Conservation (phyloP, 257 asterid species). For the Thymus mandschuricus region DNA sequence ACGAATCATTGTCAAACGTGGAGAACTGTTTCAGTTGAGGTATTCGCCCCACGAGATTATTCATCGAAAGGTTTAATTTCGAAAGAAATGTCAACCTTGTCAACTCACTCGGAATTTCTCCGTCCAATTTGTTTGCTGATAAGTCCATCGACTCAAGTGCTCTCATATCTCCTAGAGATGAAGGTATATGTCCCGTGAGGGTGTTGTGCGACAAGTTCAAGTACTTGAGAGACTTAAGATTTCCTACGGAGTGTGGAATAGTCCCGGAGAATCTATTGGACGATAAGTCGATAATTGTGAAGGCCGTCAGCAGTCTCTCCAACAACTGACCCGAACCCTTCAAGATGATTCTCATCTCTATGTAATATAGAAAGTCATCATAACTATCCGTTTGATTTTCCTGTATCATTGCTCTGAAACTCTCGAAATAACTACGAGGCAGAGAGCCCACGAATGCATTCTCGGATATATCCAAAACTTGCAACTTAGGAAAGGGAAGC, state of each 20-base stretch:
- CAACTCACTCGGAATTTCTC: slow-evolving; percentile 25
- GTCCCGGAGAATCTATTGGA: slow-evolving; percentile 12
- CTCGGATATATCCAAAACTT: background rate
- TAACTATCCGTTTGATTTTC: background rate
- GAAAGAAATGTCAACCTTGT: slow-evolving; percentile 23
- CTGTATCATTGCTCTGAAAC: background rate
- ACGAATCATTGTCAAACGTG: slow-evolving; percentile 29
- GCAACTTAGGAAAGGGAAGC: background rate
- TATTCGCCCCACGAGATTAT: slow-evolving; percentile 25
- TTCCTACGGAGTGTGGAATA: slow-evolving; percentile 21
- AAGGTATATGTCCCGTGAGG: slow-evolving; percentile 17
- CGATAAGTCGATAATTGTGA: slow-evolving; percentile 28
- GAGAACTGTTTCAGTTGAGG: slow-evolving; percentile 8
- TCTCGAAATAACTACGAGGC: background rate
- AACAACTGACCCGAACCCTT: background rate
- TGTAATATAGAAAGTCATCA: background rate
- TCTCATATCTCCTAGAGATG: slow-evolving; percentile 18
- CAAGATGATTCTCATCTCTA: background rate
- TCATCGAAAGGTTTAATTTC: slow-evolving; percentile 21
- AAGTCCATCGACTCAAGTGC: slow-evolving; percentile 35
- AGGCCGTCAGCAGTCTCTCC: background rate
- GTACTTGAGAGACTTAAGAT: slow-evolving; percentile 3
- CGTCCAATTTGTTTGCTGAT: slow-evolving; percentile 23
- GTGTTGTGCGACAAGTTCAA: slow-evolving; percentile 24
- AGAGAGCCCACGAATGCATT: background rate